Evolutionary conservation across 768 basidiomycete genomes (phyloP), one percentile per base, ranked within the genome.

Genomic region (Lyophyllum decastes): DNA sequence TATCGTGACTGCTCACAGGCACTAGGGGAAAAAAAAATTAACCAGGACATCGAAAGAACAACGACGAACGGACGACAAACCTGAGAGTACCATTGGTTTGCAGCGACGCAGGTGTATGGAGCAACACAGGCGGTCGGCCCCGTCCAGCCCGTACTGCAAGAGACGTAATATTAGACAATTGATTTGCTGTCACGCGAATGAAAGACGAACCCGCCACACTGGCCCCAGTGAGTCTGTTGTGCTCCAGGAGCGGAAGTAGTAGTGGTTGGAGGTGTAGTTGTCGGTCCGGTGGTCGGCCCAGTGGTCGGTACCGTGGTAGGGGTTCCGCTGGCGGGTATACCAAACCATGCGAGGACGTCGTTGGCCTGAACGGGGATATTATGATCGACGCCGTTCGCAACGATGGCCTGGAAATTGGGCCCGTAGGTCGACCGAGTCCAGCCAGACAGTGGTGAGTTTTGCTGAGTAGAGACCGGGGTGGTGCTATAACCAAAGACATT

Each of bases 391-490:
- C 75, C 75, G 50, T 70, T 66, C 4, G 79, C 82, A 54, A 73
- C 72, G 60, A 81, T 80, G n/a, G 76, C 82, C 61, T 80, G 78
- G 64, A 83, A 73, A 55, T 75, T 71, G 44, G 79, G 72, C 9
- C 83, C 83, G 63, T 79, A 84, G 17, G 73, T 75, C 2, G 77
- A 70, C 53, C 75, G 75, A 19, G 79, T 79, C 75, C 81, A 83
- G 33, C 77, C 77, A 27, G 72, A 66, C 12, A 71, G 55, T 9
- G 82, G 82, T 21, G 73, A 75, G 66, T 79, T 80, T 43, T 70
- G 62, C 51, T 72, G 67, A 47, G 71, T 75, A 8, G 73, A 68
- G 11, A 69, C 67, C 0, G 82, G 73, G 5, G 79, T 81, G 34
- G 63, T 64, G 55, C 72, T 72, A 63, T 76, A 73, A 6, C 78